Evolutionary conservation across 2,329 filamentous ascomycete species (phyloP), one percentile per base, ranked within the genome.

Genomic region (Aspergillus sp.): DNA sequence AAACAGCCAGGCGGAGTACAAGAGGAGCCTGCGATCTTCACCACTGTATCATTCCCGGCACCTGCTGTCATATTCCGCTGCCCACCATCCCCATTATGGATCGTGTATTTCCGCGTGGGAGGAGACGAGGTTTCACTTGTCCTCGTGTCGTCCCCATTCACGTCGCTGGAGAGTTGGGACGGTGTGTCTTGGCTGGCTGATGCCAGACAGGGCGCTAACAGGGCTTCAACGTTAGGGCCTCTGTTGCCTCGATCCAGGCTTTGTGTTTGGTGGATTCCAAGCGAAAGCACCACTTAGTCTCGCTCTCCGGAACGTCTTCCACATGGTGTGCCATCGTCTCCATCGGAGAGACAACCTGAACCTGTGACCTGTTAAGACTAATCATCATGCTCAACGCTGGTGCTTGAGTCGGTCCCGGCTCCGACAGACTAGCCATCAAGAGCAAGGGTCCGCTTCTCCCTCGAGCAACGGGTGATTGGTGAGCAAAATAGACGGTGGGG

Each of bases 171-270:
- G 9, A 30, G 26, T 57, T 55, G 51, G 34, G 47, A 48, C 54
- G 56, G 55, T 42, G 41, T 48, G 47, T 55, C 58, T 62, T 53
- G 56, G 44, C 58, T 57, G 57, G 55, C 58, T 51, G 60, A 64
- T 68, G 64, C 66, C 64, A 63, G 67, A 63, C 64, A 68, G 64
- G 55, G 38, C 53, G 62, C 68, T 69, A 64, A 68, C 64, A 68
- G 66, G 64, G 13, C 55, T 59, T 53, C 48, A 56, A 56, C 18
- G 50, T 63, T 66, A 58, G 48, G 57, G 55, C 54, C 49, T 58
- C 51, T 42, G 9, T 30, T 56, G 48, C 43, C 57, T 61, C 58
- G 60, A 63, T 66, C 59, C 60, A 64, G 62, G 62, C 60, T 63
- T 61, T 63, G 63, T 66, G 66, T 66, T 68, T 65, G 63, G 66